Evolutionary conservation across 176 grass and related monocot genomes (phyloP), one percentile per base, ranked within the genome.

Genomic region (Lolium rigidum): DNA sequence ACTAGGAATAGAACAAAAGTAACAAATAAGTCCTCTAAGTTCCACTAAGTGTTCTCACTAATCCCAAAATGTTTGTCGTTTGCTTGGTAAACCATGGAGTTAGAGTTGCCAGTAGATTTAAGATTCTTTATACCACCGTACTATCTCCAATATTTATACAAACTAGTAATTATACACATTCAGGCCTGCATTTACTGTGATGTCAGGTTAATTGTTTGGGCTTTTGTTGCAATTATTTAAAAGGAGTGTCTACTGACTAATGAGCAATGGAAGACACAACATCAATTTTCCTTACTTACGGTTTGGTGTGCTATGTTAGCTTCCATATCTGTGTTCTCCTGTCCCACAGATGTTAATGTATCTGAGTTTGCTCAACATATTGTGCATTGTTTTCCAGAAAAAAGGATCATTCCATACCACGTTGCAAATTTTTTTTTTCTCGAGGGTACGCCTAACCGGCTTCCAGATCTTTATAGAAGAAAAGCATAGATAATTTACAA

Each of bases 21-120:
- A 74, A 59, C 21, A 77, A 81, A 75, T 80, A 80, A 73, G 67
- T 76, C 74, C 79, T 81, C 71, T 69, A 17, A 52, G 26, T 84
- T 61, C 74, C 55, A 90, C 68, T 66, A 70, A 89, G 22, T 80
- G 15, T 57, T 79, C 57, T 67, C 52, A 44, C 47, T 54, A 38
- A 65, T 4, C 68, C 4, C 13, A 28, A 26, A 58, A 68, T 47
- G 16, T 76, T 24, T 39, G 6, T 21, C 12, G 13, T 74, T 50
- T 74, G 44, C n/a, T 25, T 74, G 44, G 13, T 50, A 50, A 12
- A 22, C 44, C 21, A 17, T 52, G 50, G 1, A 16, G 50, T 52
- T 52, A 16, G 50, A 38, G 31, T 41, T 72, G 41, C 10, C 22
- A 22, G 2, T 47, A 46, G 12, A 72, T 47, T 72, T n/a, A 70